phyloP scores from a whole-genome alignment of 768 basidiomycete genomes.

The Leccinellum luteum region DNA sequence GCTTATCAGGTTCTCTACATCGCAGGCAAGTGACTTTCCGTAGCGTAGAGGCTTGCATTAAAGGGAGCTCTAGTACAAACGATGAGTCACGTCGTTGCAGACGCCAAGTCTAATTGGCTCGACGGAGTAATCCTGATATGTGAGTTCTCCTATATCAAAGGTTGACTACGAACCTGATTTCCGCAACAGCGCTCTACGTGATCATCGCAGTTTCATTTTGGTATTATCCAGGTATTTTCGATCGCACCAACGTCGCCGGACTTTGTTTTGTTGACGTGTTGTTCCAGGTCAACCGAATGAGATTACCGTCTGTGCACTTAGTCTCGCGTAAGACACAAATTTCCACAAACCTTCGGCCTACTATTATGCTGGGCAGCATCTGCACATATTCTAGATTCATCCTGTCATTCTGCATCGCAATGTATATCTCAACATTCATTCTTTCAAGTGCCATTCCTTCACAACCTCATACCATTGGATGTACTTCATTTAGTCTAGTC shows the following conservation, averaged over 20 bases:
- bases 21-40: conserved; percentile 34
- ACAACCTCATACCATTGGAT: conserved; percentile 1
- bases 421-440: conserved; percentile 18
- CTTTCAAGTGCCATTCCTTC: conserved; percentile 11
- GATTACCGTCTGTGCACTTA: conserved; percentile 14
- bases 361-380: not conserved
- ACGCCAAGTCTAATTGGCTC: conserved; percentile 83
- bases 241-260: not conserved
- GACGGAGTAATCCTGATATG: conserved; percentile 75
- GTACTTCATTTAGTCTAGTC: not conserved
- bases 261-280: not conserved
- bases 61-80: conserved; percentile 57
- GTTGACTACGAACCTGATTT: not conserved
- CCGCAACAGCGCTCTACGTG: conserved; percentile 54
- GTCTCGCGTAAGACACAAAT: not conserved
- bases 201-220: conserved; percentile 71
- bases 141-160: conserved; percentile 30
- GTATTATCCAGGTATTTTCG: conserved; percentile 45
- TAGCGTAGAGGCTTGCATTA: conserved; percentile 28
- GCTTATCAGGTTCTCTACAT: conserved; percentile 34
- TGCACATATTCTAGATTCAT: conserved; percentile 4
- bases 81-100: conserved; percentile 77
- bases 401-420: conserved; percentile 6
- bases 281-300: conserved; percentile 26
- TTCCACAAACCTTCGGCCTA: conserved; percentile 4